Conservation (phyloP, 1,139 yeast species). For the Geotrichum siamense region DNA sequence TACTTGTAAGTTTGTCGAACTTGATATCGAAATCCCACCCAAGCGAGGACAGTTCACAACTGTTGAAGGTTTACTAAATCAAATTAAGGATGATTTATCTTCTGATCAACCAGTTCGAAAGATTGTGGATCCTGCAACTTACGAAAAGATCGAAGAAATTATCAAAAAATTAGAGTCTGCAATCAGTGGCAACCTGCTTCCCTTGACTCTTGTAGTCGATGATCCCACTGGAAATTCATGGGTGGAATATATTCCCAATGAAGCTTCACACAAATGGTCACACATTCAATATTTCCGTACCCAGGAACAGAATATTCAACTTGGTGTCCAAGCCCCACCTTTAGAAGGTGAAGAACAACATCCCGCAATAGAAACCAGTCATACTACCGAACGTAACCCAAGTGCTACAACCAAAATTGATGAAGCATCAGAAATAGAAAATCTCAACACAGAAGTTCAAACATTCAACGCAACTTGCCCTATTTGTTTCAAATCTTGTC, state of each 20-base stretch:
- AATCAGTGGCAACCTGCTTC: slow-evolving; percentile 61
- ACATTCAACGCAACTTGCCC: slow-evolving; percentile 91
- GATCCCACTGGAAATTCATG: slow-evolving; percentile 98
- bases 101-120: slow-evolving; percentile 78
- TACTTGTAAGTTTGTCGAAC: slow-evolving; percentile 69
- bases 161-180: slow-evolving; percentile 52
- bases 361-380: slow-evolving; percentile 33
- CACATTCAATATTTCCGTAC: slow-evolving; percentile 76
- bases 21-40: slow-evolving; percentile 93
- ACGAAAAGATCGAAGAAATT: slow-evolving; percentile 66
- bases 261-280: slow-evolving; percentile 86
- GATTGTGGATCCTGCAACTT: slow-evolving; percentile 60
- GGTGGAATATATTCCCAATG: slow-evolving; percentile 87
- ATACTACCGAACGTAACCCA: slow-evolving; percentile 32
- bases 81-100: slow-evolving; percentile 76
- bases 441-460: slow-evolving; percentile 81
- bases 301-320: slow-evolving; percentile 77
- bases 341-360: slow-evolving; percentile 43
- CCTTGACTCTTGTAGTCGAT: slow-evolving; percentile 72
- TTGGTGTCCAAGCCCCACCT: slow-evolving; percentile 82
- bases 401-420: slow-evolving; percentile 25
- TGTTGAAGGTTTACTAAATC: slow-evolving; percentile 78
- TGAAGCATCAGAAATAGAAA: slow-evolving; percentile 70
- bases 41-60: slow-evolving; percentile 90
- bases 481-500: slow-evolving; percentile 66